These are phyloP conservation scores for Babesia gibsoni DNA, from an alignment of 169 alveolate species.

Conservation along the genomic window DNA sequence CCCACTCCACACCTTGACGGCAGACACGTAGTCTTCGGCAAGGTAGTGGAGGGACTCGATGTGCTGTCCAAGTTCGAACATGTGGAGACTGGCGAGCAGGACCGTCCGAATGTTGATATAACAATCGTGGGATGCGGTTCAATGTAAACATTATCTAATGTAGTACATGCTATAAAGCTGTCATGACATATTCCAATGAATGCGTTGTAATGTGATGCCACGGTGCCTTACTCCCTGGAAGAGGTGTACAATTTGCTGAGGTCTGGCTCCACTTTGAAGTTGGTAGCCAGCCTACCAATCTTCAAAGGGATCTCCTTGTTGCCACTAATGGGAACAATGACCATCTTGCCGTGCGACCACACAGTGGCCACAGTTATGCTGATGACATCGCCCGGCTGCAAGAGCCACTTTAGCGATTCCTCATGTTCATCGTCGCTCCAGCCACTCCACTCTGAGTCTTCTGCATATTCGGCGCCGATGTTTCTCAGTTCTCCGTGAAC, in stretches of 20 bases:
- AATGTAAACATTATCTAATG: not conserved
- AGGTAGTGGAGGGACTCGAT: slow-evolving; percentile 32
- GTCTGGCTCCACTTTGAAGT: slow-evolving; percentile 44
- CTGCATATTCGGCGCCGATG: slow-evolving; percentile 38
- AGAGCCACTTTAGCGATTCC: slow-evolving; percentile 65
- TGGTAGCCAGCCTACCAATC: slow-evolving; percentile 31
- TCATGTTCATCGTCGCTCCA: slow-evolving; percentile 56
- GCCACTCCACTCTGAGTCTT: slow-evolving; percentile 55
- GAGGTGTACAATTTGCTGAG: slow-evolving; percentile 34
- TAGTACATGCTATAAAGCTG: not conserved
- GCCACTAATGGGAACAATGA: slow-evolving; percentile 21
- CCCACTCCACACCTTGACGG: slow-evolving; percentile 74
- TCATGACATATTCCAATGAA: not conserved
- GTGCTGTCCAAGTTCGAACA: slow-evolving; percentile 53
- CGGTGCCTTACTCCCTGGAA: not conserved
- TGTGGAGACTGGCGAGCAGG: slow-evolving; percentile 65
- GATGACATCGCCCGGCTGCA: slow-evolving; percentile 74
- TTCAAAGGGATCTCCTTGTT: slow-evolving; percentile 22
- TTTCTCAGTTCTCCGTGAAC: slow-evolving; percentile 17
- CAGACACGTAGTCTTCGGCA: slow-evolving; percentile 72
- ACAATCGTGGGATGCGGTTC: slow-evolving; percentile 37
- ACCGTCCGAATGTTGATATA: slow-evolving; percentile 25
- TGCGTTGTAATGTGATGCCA: not conserved
- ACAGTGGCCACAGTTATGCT: slow-evolving; percentile 65
- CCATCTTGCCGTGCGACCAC: slow-evolving; percentile 80